A percentile compares a stretch with the other conserved stretches of the same genome.
These are phyloP conservation scores for Ophiocordyceps camponoti-leonardi DNA, from an alignment of 2,329 filamentous ascomycete species.

Conservation along the genomic window DNA sequence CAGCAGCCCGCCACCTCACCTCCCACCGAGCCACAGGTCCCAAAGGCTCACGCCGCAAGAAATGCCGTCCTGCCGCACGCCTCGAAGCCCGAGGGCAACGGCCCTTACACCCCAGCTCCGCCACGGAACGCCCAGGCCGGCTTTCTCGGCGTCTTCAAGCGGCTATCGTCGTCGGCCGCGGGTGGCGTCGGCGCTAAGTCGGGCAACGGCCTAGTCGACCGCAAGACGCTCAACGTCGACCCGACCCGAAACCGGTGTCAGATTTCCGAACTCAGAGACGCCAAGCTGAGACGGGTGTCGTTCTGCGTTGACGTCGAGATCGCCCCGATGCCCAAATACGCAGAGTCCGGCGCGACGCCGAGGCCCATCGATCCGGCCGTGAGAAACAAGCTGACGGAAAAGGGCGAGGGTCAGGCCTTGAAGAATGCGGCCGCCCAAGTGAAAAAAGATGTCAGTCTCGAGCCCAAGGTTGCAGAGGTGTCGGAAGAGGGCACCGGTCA, in stretches of 20 bases:
- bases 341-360: constrained; percentile 34
- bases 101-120: constrained; percentile 57
- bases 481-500: background rate
- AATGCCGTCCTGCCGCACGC: constrained; percentile 44
- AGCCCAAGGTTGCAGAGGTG: background rate
- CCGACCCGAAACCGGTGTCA: constrained; percentile 60
- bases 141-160: constrained; percentile 67
- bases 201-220: constrained; percentile 55
- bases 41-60: constrained; percentile 31
- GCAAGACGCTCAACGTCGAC: constrained; percentile 74
- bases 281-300: constrained; percentile 71
- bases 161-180: constrained; percentile 53
- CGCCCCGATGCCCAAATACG: constrained; percentile 67
- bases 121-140: constrained; percentile 52
- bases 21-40: constrained; percentile 24
- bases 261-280: constrained; percentile 61
- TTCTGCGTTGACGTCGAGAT: constrained; percentile 98
- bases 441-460: background rate
- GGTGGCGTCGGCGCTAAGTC: constrained; percentile 12
- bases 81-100: constrained; percentile 36
- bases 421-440: constrained; percentile 35
- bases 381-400: constrained; percentile 49
- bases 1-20: constrained; percentile 7
- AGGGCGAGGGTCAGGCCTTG: constrained; percentile 55
- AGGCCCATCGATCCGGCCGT: constrained; percentile 29